These are phyloP conservation scores for Yarrowia sp. DNA, from an alignment of 805 yeast species.

Conservation along the genomic window DNA sequence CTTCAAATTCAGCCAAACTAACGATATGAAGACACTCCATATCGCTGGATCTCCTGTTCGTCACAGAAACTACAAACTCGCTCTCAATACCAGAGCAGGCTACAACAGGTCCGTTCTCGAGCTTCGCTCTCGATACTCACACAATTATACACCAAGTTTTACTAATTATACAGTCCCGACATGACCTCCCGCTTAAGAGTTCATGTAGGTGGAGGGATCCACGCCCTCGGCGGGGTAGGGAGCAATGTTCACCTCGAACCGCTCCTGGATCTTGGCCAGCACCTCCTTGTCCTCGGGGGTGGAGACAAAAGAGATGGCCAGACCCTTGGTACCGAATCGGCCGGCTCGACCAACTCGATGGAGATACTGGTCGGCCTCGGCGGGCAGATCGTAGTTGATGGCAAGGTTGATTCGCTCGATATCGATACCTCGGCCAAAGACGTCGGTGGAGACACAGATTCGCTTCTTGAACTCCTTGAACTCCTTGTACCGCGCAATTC, in stretches of 20 bases:
- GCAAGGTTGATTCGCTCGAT: slow-evolving; percentile 98
- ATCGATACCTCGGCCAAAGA: slow-evolving; percentile 99
- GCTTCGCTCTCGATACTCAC: too few species aligned
- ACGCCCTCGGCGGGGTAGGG: slow-evolving; percentile 98
- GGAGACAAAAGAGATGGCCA: slow-evolving; percentile 87
- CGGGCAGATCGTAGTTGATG: slow-evolving; percentile 94
- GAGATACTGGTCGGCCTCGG: slow-evolving; percentile 94
- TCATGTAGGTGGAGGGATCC: slow-evolving; percentile 97
- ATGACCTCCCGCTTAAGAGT: slow-evolving; percentile 48
- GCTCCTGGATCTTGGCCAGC: slow-evolving; percentile 87
- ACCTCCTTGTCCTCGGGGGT: slow-evolving; percentile 86
- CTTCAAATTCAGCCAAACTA: too few species aligned
- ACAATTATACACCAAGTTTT: not conserved
- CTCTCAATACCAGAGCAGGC: too few species aligned
- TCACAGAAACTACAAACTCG: too few species aligned
- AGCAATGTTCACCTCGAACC: slow-evolving; percentile 93
- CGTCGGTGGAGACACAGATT: slow-evolving; percentile 97
- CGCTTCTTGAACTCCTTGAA: slow-evolving; percentile 98
- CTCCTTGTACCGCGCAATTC: slow-evolving; percentile 92
- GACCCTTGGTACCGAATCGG: slow-evolving; percentile 99
- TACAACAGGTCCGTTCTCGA: too few species aligned
- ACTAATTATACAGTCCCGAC: slow-evolving; percentile 22
- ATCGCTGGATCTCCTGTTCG: too few species aligned
- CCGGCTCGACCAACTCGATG: slow-evolving; percentile 99
- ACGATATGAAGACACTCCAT: too few species aligned